Conservation (phyloP, 345 rosid species). For the Brassica carinata region DNA sequence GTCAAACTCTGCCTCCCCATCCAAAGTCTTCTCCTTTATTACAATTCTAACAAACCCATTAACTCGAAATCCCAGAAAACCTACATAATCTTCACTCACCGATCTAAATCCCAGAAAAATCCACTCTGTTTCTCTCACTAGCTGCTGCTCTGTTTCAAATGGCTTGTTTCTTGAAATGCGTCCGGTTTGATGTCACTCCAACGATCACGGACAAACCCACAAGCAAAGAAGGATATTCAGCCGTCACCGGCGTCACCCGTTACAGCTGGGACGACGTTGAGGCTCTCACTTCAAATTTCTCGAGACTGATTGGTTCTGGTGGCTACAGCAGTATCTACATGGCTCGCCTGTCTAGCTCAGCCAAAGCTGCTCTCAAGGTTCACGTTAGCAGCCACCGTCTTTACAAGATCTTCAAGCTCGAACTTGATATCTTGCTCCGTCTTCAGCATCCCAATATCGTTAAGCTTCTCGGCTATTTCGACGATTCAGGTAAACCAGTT, state of each 20-base stretch:
- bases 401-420: conserved; percentile 57
- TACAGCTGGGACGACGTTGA: conserved; percentile 61
- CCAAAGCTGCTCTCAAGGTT: conserved; percentile 64
- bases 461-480: conserved; percentile 72
- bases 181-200: conserved; percentile 27
- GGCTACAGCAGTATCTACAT: conserved; percentile 82
- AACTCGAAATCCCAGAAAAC: conserved; percentile 12
- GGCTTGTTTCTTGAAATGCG: conserved; percentile 47
- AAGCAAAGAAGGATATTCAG: not conserved
- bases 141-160: conserved; percentile 41
- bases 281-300: conserved; percentile 52
- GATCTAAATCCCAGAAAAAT: not conserved
- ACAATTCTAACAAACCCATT: conserved; percentile 5
- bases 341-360: conserved; percentile 49
- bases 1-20: conserved; percentile 37
- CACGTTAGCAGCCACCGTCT: conserved; percentile 63
- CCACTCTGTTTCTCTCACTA: not conserved
- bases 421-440: conserved; percentile 66
- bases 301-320: conserved; percentile 64
- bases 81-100: not conserved
- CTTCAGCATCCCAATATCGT: conserved; percentile 71
- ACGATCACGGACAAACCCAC: conserved; percentile 16
- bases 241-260: conserved; percentile 36
- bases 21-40: conserved; percentile 16
- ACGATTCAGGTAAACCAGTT: conserved; percentile 53